These are phyloP conservation scores for Bonia amplexicaulis DNA, from an alignment of 176 grass and related monocot species.

Conservation along the genomic window DNA sequence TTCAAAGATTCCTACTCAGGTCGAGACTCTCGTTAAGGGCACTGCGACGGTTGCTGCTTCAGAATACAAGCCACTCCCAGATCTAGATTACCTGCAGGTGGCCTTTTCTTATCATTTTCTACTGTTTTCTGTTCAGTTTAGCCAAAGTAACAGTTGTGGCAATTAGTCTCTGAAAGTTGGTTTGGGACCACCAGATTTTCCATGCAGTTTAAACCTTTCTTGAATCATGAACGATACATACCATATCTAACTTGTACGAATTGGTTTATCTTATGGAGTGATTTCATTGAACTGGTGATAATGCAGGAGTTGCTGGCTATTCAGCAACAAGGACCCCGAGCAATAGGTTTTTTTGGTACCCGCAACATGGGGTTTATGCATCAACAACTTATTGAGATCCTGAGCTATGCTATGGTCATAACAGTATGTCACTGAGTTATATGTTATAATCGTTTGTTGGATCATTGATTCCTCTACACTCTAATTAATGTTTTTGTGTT, in stretches of 20 bases:
- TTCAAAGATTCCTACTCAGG: slow-evolving; percentile 61
- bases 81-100: slow-evolving; percentile 96
- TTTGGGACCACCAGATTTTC: slow-evolving; percentile 5
- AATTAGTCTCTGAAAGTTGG: slow-evolving; percentile 7
- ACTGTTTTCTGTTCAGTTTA: not conserved
- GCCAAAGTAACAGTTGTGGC: not conserved
- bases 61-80: slow-evolving; percentile 80
- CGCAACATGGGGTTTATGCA: slow-evolving; percentile 99
- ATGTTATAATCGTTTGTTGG: not conserved
- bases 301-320: slow-evolving; percentile 92
- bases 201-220: not conserved
- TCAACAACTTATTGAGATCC: slow-evolving; percentile 99
- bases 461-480: not conserved
- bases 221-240: not conserved
- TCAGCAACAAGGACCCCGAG: slow-evolving; percentile 92
- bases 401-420: slow-evolving; percentile 99
- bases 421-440: slow-evolving; percentile 56
- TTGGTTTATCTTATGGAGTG: slow-evolving; percentile 11
- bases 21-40: slow-evolving; percentile 61
- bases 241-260: not conserved
- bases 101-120: not conserved
- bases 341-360: slow-evolving; percentile 97
- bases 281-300: slow-evolving; percentile 5
- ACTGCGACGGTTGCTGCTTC: slow-evolving; percentile 50
- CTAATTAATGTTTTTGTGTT: slow-evolving; percentile 10